These are phyloP conservation scores for Escallonia herrerae DNA, from an alignment of 129 eudicot genomes.

Conservation along the genomic window DNA sequence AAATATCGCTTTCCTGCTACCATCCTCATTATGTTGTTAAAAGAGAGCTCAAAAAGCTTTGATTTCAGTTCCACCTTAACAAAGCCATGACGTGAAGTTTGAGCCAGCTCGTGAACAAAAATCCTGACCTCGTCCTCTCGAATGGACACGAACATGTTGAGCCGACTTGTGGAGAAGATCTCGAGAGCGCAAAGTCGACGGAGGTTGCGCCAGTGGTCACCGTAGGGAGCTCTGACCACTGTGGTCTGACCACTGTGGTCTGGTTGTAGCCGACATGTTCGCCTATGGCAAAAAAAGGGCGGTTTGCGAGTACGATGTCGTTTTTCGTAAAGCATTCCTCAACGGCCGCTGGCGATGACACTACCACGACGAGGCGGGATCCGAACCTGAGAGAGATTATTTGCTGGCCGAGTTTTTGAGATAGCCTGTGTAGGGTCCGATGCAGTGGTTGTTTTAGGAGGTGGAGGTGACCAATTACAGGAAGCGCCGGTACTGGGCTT, in stretches of 20 bases:
- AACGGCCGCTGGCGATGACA: too few relatives aligned
- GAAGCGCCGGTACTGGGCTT: constrained; percentile 16
- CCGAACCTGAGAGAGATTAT: constrained; percentile 32
- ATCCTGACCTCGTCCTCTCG: constrained; percentile 17
- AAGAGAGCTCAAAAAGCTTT: not conserved
- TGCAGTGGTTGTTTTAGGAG: constrained; percentile 27
- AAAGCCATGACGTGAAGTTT: not conserved
- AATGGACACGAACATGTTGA: constrained; percentile 16
- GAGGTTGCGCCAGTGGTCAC: constrained; percentile 34
- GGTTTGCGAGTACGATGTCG: constrained; percentile 28
- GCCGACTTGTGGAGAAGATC: constrained; percentile 21
- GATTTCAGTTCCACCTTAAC: constrained; percentile 16
- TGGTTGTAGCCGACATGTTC: constrained; percentile 22
- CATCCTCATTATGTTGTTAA: constrained; percentile 23
- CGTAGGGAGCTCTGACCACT: constrained; percentile 20
- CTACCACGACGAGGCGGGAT: not conserved
- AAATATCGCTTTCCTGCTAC: constrained; percentile 24
- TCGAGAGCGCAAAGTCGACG: constrained; percentile 21
- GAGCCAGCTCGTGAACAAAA: not conserved
- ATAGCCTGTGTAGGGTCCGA: constrained; percentile 20
- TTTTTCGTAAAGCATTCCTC: constrained; percentile 1
- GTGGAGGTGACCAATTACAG: constrained; percentile 34
- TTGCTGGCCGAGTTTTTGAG: constrained; percentile 20
- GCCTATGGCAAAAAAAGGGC: constrained; percentile 11
- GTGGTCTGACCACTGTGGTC: constrained; percentile 24